Conservation (phyloP, 148 eudicot species). For the Camellia sinensis region DNA sequence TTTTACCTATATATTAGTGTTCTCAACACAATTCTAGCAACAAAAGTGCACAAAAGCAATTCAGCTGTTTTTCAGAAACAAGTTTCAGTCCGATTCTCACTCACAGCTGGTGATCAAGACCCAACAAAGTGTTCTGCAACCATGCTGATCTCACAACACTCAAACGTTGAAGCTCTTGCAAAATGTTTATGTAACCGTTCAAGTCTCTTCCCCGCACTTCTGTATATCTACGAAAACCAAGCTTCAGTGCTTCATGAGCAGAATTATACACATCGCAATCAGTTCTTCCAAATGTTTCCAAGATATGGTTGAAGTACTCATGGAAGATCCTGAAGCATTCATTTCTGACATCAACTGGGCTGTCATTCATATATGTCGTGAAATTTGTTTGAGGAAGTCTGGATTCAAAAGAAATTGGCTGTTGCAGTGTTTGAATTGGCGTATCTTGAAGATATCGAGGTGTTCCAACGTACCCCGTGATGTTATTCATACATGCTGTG, state of each 20-base stretch:
- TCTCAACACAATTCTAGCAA: not conserved
- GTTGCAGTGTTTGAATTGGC: not conserved
- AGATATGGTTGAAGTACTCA: conserved; percentile 29
- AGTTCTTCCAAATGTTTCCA: conserved; percentile 22
- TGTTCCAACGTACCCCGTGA: not conserved
- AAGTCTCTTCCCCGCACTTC: conserved; percentile 23
- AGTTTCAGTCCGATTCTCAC: conserved; percentile 5
- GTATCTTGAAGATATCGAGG: not conserved
- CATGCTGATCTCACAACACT: conserved; percentile 26
- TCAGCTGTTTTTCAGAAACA: not conserved
- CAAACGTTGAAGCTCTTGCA: conserved; percentile 37
- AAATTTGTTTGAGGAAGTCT: not conserved
- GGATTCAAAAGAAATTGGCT: conserved; percentile 2
- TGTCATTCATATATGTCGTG: not conserved
- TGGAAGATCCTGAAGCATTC: conserved; percentile 34
- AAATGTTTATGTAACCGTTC: conserved; percentile 21
- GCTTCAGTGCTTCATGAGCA: conserved; percentile 23
- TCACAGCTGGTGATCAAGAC: conserved; percentile 3
- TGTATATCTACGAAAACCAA: conserved; percentile 28
- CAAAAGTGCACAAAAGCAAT: not conserved
- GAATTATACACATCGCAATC: conserved; percentile 17
- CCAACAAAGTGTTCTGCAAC: conserved; percentile 17
- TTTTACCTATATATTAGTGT: too few relatives aligned
- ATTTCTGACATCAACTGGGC: not conserved
- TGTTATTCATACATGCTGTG: not conserved